These are phyloP conservation scores for Tritrichomonas musculus DNA, from an alignment of 208 protist species.

Conservation along the genomic window DNA sequence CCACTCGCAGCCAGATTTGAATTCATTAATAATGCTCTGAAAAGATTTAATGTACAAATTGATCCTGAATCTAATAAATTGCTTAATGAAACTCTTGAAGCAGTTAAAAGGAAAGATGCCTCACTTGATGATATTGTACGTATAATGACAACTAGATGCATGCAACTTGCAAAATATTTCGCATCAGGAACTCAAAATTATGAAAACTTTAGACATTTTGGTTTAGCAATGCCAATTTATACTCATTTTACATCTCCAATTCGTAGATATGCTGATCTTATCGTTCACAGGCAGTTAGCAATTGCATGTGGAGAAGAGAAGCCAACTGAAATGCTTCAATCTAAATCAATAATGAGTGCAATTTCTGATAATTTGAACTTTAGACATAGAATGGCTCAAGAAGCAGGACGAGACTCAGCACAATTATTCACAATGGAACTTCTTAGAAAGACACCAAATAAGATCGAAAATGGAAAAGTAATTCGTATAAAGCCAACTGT, in stretches of 20 bases:
- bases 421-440: slow-evolving; percentile 21
- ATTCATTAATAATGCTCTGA: slow-evolving; percentile 32
- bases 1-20: slow-evolving; percentile 47
- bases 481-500: slow-evolving; percentile 21
- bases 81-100: slow-evolving; percentile 57
- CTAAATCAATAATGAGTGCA: background rate
- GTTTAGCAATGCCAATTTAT: slow-evolving; percentile 67
- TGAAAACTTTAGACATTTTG: slow-evolving; percentile 71
- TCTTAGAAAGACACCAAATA: background rate
- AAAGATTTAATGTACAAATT: slow-evolving; percentile 31
- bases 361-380: slow-evolving; percentile 27
- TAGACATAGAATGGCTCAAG: slow-evolving; percentile 30
- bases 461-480: slow-evolving; percentile 3
- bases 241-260: slow-evolving; percentile 89
- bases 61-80: slow-evolving; percentile 46
- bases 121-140: slow-evolving; percentile 64
- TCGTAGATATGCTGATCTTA: slow-evolving; percentile 69
- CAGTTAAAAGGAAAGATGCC: slow-evolving; percentile 38
- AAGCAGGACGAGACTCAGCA: background rate
- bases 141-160: slow-evolving; percentile 66
- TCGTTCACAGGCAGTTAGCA: slow-evolving; percentile 74
- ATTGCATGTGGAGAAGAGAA: slow-evolving; percentile 23
- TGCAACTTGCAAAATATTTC: slow-evolving; percentile 55
- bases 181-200: background rate
- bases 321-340: background rate